Evolutionary conservation across 208 protist species (phyloP).

Genomic region (Kentomonas sorsogonicus): DNA sequence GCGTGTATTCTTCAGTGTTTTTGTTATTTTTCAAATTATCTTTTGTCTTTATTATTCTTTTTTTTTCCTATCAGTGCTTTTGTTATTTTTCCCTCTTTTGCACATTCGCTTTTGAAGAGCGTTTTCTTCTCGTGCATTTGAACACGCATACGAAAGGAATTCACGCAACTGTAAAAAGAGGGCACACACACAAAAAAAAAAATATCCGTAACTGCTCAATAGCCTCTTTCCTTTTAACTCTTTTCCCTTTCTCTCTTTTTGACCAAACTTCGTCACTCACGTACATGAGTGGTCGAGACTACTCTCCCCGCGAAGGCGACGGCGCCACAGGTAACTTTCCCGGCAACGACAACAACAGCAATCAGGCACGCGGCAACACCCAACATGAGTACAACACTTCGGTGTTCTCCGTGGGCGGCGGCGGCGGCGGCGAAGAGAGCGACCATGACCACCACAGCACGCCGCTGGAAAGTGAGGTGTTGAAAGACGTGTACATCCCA

Average conservation of each 20-base stretch:
- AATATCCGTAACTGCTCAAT: not conserved
- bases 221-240: not conserved
- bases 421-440: not conserved
- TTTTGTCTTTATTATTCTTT: constrained; percentile 11
- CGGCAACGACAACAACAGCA: not conserved
- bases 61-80: not conserved
- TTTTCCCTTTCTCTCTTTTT: not conserved
- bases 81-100: not conserved
- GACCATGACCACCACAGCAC: not conserved
- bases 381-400: not conserved
- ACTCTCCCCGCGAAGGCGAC: too few species aligned
- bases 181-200: not conserved
- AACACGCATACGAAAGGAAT: too few species aligned
- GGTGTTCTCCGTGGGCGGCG: not conserved
- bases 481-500: not conserved
- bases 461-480: not conserved
- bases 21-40: not conserved
- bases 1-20: not conserved
- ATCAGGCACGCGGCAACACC: not conserved
- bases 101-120: not conserved
- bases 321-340: not conserved
- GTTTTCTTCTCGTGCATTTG: not conserved
- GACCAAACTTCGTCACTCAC: not conserved
- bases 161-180: too few species aligned
- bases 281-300: too few species aligned